Base-by-base conservation (phyloP, 345 rosid species). In the Heritiera littoralis region DNA sequence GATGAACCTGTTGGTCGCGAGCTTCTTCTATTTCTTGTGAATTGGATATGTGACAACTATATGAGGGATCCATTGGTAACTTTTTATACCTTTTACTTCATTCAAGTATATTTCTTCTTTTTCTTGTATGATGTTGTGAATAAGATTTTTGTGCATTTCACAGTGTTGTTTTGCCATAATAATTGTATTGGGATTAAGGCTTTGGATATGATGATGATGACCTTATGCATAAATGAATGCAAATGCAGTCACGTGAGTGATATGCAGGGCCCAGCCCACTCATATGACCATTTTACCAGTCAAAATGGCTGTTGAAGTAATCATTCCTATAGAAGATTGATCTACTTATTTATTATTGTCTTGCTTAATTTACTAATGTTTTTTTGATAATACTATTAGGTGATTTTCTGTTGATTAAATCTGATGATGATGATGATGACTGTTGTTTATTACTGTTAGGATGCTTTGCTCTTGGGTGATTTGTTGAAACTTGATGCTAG, bases 1-100 rank as follows among this genome's bases (percentile, higher is more conserved):
- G 97, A 96, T 80, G 97, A 96, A 83, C 99, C 99, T 78, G 95
- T 92, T 20, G 97, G 98, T 48, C 95, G 98, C 71, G 99, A 96
- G 84, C 91, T 96, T 81, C 86, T 89, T 38, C 1, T 96, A 28
- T 85, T 79, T 78, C 97, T 96, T 72, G 97, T 95, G 28, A 94
- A 92, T 83, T 96, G 98, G 98, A 90, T 96, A 81, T 96, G 98
- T 79, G 92, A 96, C 88, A 91, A 92, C 82, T 86, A 92, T 82
- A 38, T 41, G 78, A 87, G 84, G 82, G 91, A 96, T 82, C 89
- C 99, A 3, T 83, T 91, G 98, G 99, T 96, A 87, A 66, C 66
- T 79, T 79, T 81, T 81, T 79, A 51, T 78, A 74, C 28, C 35
- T 68, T 74, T 85, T 68, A 64, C 51, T 77, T 5, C 35, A 76